Evolutionary conservation across 2,329 filamentous ascomycete species (phyloP).

Genomic region (Alternaria arborescens): DNA sequence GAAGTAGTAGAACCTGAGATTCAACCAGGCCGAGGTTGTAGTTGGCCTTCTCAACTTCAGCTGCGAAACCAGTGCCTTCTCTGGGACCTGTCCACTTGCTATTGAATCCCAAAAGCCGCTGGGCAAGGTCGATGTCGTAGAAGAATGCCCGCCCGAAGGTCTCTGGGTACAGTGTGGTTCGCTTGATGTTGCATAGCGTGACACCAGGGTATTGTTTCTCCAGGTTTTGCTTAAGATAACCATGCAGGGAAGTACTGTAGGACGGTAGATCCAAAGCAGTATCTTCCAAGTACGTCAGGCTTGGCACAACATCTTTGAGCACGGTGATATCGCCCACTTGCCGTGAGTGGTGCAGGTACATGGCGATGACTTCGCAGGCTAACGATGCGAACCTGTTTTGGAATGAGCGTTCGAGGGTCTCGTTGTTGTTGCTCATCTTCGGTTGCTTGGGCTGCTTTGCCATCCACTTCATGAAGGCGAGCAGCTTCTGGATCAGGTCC

Average conservation of each 20-base stretch:
- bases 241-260: constrained; percentile 88
- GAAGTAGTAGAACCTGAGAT: constrained; percentile 84
- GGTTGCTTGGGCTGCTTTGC: constrained; percentile 35
- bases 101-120: constrained; percentile 79
- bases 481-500: constrained; percentile 75
- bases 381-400: constrained; percentile 74
- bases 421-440: constrained; percentile 33
- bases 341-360: constrained; percentile 87
- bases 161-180: constrained; percentile 71
- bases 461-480: constrained; percentile 69
- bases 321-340: constrained; percentile 75
- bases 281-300: constrained; percentile 80
- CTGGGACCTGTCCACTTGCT: constrained; percentile 72
- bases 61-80: constrained; percentile 73
- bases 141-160: constrained; percentile 80
- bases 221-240: constrained; percentile 86
- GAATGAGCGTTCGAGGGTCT: constrained; percentile 40
- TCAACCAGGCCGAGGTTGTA: constrained; percentile 91
- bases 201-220: constrained; percentile 77
- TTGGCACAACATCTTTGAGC: constrained; percentile 74
- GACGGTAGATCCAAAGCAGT: constrained; percentile 79
- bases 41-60: constrained; percentile 87
- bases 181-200: constrained; percentile 80
- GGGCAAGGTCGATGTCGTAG: constrained; percentile 80
- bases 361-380: constrained; percentile 85